These are phyloP conservation scores for Cocos nucifera DNA, from an alignment of 176 grass and related monocot species.

Conservation along the genomic window DNA sequence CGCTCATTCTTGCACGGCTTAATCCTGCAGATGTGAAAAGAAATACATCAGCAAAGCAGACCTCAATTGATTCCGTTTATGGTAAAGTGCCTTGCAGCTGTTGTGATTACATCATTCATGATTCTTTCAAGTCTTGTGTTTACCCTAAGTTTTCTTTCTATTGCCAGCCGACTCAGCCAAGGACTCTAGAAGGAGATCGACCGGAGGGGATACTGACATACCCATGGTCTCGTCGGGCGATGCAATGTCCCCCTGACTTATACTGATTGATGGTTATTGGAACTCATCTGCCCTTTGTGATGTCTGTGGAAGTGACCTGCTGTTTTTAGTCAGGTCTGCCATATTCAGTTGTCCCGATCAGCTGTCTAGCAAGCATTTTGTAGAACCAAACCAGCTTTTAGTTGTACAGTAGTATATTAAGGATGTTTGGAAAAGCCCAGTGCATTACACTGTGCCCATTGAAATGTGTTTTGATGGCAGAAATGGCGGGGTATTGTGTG, in stretches of 20 bases:
- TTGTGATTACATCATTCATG: no score
- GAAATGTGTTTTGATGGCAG: conserved; percentile 10
- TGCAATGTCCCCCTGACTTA: conserved; percentile 60
- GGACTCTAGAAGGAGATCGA: conserved; percentile 48
- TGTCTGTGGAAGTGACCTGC: conserved; percentile 44
- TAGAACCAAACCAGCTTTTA: conserved; percentile 55
- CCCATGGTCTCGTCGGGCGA: conserved; percentile 67
- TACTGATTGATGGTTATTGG: conserved; percentile 14
- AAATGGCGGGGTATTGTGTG: conserved; percentile 29
- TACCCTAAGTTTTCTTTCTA: conserved; percentile 6
- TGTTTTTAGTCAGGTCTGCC: conserved; percentile 67
- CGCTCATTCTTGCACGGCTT: not conserved
- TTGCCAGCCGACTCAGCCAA: conserved; percentile 47
- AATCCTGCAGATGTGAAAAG: conserved; percentile 61
- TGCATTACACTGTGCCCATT: not conserved
- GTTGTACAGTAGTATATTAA: conserved; percentile 68
- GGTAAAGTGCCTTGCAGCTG: conserved; percentile 21
- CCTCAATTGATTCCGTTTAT: conserved; percentile 70
- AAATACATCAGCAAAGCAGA: conserved; percentile 53
- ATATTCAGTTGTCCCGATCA: conserved; percentile 12
- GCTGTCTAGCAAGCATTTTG: conserved; percentile 20
- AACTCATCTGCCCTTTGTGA: conserved; percentile 21
- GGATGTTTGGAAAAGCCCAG: conserved; percentile 19
- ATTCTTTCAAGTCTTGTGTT: no score
- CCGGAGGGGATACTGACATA: conserved; percentile 52